Conservation (phyloP, 345 rosid species). For the Stellera chamaejasme region DNA sequence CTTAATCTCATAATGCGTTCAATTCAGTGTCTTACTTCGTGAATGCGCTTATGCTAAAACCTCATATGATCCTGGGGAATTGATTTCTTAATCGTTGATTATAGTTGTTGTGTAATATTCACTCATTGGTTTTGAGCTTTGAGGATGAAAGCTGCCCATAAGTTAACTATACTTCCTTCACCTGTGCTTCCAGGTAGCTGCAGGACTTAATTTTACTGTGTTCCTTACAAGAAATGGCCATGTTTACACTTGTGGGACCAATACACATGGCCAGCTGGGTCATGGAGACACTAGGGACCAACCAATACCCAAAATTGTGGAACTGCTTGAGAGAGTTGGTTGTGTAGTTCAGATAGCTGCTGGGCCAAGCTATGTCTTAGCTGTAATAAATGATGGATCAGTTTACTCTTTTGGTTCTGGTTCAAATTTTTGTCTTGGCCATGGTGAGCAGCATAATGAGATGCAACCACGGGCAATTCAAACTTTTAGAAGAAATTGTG, state of each 20-base stretch:
- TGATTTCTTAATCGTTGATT: not conserved
- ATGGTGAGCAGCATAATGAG: slow-evolving; percentile 92
- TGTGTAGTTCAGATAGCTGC: slow-evolving; percentile 78
- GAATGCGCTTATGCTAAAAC: no score
- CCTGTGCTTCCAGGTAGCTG: slow-evolving; percentile 61
- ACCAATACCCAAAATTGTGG: slow-evolving; percentile 63
- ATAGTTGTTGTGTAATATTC: not conserved
- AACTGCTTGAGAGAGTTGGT: slow-evolving; percentile 40
- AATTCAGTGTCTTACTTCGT: no score
- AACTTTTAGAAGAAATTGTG: slow-evolving; percentile 57
- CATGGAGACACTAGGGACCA: slow-evolving; percentile 82
- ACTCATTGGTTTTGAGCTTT: not conserved
- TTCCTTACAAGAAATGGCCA: slow-evolving; percentile 78
- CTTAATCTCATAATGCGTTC: no score
- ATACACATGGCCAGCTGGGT: slow-evolving; percentile 86
- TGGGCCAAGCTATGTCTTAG: slow-evolving; percentile 80
- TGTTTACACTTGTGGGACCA: slow-evolving; percentile 73
- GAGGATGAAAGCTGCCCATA: slow-evolving; percentile 7
- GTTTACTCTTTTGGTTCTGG: slow-evolving; percentile 94
- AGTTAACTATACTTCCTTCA: no score
- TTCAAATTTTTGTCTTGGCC: slow-evolving; percentile 89
- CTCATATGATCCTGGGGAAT: no score
- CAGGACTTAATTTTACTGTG: slow-evolving; percentile 80
- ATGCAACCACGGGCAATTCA: slow-evolving; percentile 69
- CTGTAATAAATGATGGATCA: slow-evolving; percentile 55